These are phyloP conservation scores for Spizellomyces sp. DNA, from an alignment of 192 early-diverging fungal genomes.

Conservation along the genomic window DNA sequence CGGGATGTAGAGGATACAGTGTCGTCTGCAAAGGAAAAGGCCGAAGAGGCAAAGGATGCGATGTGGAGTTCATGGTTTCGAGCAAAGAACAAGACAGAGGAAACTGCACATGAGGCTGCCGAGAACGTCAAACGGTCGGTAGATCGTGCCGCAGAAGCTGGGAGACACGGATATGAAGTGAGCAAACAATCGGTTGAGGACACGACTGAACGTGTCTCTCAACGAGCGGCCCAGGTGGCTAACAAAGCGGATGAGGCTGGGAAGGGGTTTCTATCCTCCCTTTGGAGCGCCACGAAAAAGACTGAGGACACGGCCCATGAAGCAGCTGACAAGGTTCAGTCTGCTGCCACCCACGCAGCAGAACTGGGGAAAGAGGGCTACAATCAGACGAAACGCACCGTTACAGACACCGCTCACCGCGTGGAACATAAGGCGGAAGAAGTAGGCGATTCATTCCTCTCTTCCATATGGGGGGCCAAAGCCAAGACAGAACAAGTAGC, in stretches of 20 bases:
- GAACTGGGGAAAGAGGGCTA: not conserved
- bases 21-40: not conserved
- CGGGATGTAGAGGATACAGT: not conserved
- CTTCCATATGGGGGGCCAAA: not conserved
- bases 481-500: not conserved
- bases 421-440: conserved; percentile 15
- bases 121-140: not conserved
- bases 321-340: not conserved
- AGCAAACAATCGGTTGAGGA: not conserved
- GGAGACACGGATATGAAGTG: not conserved
- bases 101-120: not conserved
- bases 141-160: not conserved
- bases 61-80: conserved; percentile 5
- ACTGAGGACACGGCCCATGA: not conserved
- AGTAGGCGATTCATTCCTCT: not conserved
- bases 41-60: not conserved
- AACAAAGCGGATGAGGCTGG: no score
- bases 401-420: not conserved
- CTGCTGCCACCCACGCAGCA: conserved; percentile 1
- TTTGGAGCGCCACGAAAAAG: not conserved
- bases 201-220: not conserved
- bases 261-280: not conserved
- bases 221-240: no score
- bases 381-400: not conserved
- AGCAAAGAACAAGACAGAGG: conserved; percentile 21